A percentile compares a stretch with the other conserved stretches of the same genome.
These are phyloP conservation scores for Blastocystis sp. DNA, from an alignment of 352 stramenopile species.

Conservation along the genomic window DNA sequence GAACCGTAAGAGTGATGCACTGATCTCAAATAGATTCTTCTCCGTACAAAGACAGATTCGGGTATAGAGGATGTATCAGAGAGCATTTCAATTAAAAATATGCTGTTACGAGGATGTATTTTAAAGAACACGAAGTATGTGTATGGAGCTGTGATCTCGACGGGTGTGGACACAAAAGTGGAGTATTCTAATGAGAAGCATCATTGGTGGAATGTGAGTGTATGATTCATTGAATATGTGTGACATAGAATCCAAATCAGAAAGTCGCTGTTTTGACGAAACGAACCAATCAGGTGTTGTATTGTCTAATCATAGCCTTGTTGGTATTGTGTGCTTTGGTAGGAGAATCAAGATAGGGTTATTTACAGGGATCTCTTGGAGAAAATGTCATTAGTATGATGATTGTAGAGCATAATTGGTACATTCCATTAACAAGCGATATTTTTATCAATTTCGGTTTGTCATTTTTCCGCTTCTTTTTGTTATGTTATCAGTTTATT, in stretches of 20 bases:
- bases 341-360: slow-evolving; percentile 66
- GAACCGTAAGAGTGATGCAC: slow-evolving; percentile 71
- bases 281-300: slow-evolving; percentile 69
- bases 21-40: slow-evolving; percentile 77
- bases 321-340: slow-evolving; percentile 68
- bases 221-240: neutral
- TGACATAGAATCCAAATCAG: neutral
- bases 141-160: slow-evolving; percentile 83
- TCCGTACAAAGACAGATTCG: slow-evolving; percentile 68
- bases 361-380: slow-evolving; percentile 70
- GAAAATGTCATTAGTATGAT: slow-evolving; percentile 70
- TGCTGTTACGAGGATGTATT: slow-evolving; percentile 81
- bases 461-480: slow-evolving; percentile 75
- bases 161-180: slow-evolving; percentile 84
- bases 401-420: slow-evolving; percentile 69
- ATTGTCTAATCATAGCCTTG: slow-evolving; percentile 69
- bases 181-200: slow-evolving; percentile 71
- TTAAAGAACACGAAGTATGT: slow-evolving; percentile 84
- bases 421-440: slow-evolving; percentile 66
- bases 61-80: slow-evolving; percentile 71
- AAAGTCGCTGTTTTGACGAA: slow-evolving; percentile 72
- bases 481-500: slow-evolving; percentile 91
- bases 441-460: slow-evolving; percentile 26
- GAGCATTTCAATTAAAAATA: slow-evolving; percentile 70
- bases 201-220: slow-evolving; percentile 18